Evolutionary conservation across 2,329 filamentous ascomycete genomes (phyloP).

Genomic region (Hypoxylon sp.): DNA sequence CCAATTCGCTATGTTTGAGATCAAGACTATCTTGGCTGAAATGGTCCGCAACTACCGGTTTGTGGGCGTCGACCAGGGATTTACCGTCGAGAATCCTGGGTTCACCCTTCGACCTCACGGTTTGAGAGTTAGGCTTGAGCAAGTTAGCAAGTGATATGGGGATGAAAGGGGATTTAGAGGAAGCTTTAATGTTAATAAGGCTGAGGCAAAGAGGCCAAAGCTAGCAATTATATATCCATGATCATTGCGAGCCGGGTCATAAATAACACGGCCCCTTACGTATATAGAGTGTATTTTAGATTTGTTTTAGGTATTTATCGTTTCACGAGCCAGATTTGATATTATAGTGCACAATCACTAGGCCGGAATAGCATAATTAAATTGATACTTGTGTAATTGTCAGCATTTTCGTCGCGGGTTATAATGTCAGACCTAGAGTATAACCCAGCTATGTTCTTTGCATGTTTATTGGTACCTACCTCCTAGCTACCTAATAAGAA

Average conservation of each 20-base stretch:
- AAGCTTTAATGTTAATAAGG: not conserved
- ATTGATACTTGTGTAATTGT: not conserved
- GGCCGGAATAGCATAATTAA: not conserved
- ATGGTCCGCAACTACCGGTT: conserved; percentile 40
- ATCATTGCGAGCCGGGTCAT: not conserved
- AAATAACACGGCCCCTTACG: not conserved
- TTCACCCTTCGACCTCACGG: conserved; percentile 23
- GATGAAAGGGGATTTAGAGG: not conserved
- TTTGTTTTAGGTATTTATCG: too few species aligned
- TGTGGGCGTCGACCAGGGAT: conserved; percentile 21
- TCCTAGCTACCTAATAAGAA: too few species aligned
- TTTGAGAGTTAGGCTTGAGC: conserved; percentile 21
- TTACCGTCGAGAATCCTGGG: conserved; percentile 30
- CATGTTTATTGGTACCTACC: not conserved
- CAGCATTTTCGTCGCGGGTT: not conserved
- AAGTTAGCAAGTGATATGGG: conserved; percentile 9
- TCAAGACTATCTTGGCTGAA: conserved; percentile 50
- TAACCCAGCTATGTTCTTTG: not conserved
- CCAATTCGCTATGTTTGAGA: conserved; percentile 49
- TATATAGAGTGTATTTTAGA: not conserved
- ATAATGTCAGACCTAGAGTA: not conserved
- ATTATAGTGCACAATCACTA: not conserved
- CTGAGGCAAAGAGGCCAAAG: not conserved
- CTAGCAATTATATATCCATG: not conserved
- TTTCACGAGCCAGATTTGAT: not conserved